phyloP scores from a whole-genome alignment of 331 rosid species.

The Cydonia oblonga region DNA sequence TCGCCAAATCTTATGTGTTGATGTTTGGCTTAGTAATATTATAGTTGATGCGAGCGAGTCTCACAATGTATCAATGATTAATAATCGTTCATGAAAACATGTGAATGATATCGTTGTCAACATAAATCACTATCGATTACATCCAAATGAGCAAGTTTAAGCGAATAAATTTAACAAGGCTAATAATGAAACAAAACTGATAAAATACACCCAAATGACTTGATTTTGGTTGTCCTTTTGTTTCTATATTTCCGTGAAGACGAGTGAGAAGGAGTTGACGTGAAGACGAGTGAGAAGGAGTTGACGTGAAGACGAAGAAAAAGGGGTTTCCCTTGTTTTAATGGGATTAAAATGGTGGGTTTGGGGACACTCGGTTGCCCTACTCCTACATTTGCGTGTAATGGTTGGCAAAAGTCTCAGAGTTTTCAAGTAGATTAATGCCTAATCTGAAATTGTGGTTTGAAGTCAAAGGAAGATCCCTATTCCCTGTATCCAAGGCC shows the following conservation, averaged over 20 bases:
- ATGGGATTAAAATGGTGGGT: constrained; percentile 13
- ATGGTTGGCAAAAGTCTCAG: neutral
- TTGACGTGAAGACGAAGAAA: constrained; percentile 39
- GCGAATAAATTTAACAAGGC: neutral
- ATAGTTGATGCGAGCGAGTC: neutral
- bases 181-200: too few relatives aligned
- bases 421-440: neutral
- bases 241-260: neutral
- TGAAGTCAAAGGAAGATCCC: constrained; percentile 53
- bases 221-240: neutral
- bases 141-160: too few relatives aligned
- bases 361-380: neutral
- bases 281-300: constrained; percentile 13
- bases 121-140: neutral
- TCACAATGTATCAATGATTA: neutral
- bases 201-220: neutral
- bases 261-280: constrained; percentile 3
- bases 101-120: neutral
- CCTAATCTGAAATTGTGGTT: neutral
- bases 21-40: neutral
- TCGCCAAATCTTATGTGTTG: too few relatives aligned
- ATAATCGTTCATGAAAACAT: neutral
- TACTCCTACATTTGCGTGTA: constrained; percentile 58
- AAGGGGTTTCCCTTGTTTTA: constrained; percentile 13
- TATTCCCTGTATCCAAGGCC: constrained; percentile 24